Conservation (phyloP, 1,139 yeast genomes). For the Wickerhamiella infanticola region DNA sequence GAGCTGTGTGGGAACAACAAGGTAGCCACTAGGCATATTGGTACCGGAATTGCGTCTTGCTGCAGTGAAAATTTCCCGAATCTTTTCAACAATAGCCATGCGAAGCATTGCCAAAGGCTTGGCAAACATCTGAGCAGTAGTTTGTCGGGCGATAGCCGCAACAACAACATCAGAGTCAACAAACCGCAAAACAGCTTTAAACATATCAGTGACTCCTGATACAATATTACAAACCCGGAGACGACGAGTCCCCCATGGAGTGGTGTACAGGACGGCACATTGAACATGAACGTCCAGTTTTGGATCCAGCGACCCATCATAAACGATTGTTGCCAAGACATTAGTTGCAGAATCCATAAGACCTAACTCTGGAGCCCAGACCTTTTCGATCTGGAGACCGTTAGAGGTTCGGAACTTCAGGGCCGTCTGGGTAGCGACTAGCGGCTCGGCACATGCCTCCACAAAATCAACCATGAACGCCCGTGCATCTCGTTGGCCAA, state of each 20-base stretch:
- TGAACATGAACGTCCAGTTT: slow-evolving; percentile 80
- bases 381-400: slow-evolving; percentile 72
- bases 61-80: slow-evolving; percentile 61
- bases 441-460: slow-evolving; percentile 13
- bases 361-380: slow-evolving; percentile 51
- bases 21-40: slow-evolving; percentile 41
- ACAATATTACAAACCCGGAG: slow-evolving; percentile 73
- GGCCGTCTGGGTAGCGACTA: slow-evolving; percentile 63
- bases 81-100: slow-evolving; percentile 44
- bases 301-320: slow-evolving; percentile 62
- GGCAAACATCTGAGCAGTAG: slow-evolving; percentile 41
- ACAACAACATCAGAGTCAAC: slow-evolving; percentile 74
- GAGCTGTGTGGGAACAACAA: slow-evolving; percentile 71
- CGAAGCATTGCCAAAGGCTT: slow-evolving; percentile 46
- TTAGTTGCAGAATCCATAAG: slow-evolving; percentile 49
- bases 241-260: slow-evolving; percentile 56
- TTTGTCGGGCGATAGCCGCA: slow-evolving; percentile 59
- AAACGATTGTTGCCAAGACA: slow-evolving; percentile 53
- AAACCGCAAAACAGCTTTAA: slow-evolving; percentile 60
- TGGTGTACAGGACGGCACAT: slow-evolving; percentile 76
- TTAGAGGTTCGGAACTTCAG: slow-evolving; percentile 76
- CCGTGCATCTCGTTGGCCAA: slow-evolving; percentile 54
- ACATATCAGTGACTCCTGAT: slow-evolving; percentile 65
- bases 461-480: slow-evolving; percentile 41
- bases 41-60: slow-evolving; percentile 41